A percentile compares a stretch with the other conserved stretches of the same genome.
These are phyloP conservation scores for Excoecaria cochinchinensis DNA, from an alignment of 345 rosid species.

Conservation along the genomic window DNA sequence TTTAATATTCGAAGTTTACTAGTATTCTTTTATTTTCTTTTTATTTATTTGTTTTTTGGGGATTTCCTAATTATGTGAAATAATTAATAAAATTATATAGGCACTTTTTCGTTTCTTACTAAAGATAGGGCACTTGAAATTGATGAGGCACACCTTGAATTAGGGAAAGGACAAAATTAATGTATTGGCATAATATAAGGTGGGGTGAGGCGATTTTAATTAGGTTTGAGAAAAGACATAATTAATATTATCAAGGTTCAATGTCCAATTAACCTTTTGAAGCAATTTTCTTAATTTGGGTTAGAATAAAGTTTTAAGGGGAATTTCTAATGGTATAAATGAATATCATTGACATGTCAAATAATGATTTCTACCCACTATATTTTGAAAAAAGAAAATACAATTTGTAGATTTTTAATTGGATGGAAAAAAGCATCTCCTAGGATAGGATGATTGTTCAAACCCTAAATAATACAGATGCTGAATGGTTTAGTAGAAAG, in stretches of 20 bases:
- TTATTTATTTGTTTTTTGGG: not conserved
- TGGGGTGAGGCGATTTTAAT: not conserved
- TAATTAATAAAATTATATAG: not conserved
- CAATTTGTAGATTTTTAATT: slow-evolving; percentile 11
- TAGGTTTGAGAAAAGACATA: not conserved
- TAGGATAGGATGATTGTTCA: slow-evolving; percentile 23
- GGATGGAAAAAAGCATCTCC: slow-evolving; percentile 19
- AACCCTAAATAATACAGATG: slow-evolving; percentile 17
- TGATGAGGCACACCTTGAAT: not conserved
- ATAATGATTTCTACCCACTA: slow-evolving; percentile 25
- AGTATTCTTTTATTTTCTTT: not conserved
- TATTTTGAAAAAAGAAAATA: slow-evolving; percentile 11
- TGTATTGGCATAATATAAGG: not conserved
- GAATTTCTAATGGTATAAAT: not conserved
- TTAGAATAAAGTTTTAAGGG: slow-evolving; percentile 9
- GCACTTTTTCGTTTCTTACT: not conserved
- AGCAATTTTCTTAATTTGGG: not conserved
- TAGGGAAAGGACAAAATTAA: not conserved
- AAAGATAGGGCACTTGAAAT: not conserved
- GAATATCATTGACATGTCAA: slow-evolving; percentile 16
- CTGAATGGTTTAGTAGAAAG: slow-evolving; percentile 3
- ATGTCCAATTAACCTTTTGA: slow-evolving; percentile 2
- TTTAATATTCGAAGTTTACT: no score
- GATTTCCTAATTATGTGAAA: not conserved
- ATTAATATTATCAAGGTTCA: not conserved